Percentiles rank a stretch among this genome's conserved stretches.
phyloP scores from a whole-genome alignment of 1,284 basidiomycete genomes.

The Kalmanozyma brasiliensis region DNA sequence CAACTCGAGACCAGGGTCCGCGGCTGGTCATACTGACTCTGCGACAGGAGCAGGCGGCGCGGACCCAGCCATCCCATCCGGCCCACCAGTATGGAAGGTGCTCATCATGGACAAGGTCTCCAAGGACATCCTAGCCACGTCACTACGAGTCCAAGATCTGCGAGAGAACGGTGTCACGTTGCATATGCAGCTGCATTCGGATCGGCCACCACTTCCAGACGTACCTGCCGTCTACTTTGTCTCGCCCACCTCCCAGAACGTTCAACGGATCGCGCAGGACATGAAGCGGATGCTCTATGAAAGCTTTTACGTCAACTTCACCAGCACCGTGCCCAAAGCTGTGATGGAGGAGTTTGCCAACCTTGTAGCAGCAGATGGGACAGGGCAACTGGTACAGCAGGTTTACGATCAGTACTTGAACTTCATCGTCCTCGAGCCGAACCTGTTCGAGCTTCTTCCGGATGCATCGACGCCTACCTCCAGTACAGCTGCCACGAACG shows the following conservation, averaged over 20 bases:
- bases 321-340: constrained; percentile 85
- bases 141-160: constrained; percentile 92
- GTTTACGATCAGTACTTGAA: constrained; percentile 83
- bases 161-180: constrained; percentile 95
- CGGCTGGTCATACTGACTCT: constrained; percentile 30
- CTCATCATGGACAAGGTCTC: constrained; percentile 93
- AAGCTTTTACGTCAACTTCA: constrained; percentile 93
- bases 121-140: constrained; percentile 94
- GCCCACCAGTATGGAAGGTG: constrained; percentile 94
- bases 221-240: constrained; percentile 99
- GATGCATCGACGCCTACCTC: constrained; percentile 64
- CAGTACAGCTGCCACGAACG: constrained; percentile 21
- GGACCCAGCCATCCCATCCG: constrained; percentile 56
- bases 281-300: constrained; percentile 89
- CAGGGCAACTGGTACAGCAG: constrained; percentile 73
- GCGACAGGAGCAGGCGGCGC: constrained; percentile 4
- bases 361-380: constrained; percentile 84
- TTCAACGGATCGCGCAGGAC: constrained; percentile 75
- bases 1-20: constrained; percentile 39
- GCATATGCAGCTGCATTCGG: constrained; percentile 91
- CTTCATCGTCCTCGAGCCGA: constrained; percentile 92
- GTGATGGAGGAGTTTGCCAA: constrained; percentile 93
- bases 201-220: constrained; percentile 88
- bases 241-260: constrained; percentile 85
- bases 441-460: constrained; percentile 90